These are phyloP conservation scores for Fusarium oxysporum DNA, from an alignment of 2,329 filamentous ascomycete species.

Conservation along the genomic window DNA sequence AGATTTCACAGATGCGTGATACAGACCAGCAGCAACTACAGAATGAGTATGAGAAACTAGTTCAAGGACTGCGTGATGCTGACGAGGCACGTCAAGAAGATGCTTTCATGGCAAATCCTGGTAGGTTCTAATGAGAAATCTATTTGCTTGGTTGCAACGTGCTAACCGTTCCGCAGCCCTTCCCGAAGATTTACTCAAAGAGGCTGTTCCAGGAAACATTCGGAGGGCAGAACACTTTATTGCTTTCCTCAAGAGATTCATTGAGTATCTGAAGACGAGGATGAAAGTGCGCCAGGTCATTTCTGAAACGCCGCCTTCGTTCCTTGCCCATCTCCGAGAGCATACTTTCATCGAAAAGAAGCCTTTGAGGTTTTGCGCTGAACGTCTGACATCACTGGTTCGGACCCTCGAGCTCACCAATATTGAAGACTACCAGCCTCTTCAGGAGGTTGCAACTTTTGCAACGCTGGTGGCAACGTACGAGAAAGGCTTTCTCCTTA, in stretches of 20 bases:
- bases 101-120: constrained; percentile 95
- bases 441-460: constrained; percentile 98
- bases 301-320: constrained; percentile 94
- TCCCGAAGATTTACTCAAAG: constrained; percentile 92
- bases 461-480: constrained; percentile 96
- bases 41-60: constrained; percentile 93
- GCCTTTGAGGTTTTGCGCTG: constrained; percentile 92
- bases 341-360: constrained; percentile 98
- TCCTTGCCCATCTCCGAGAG: constrained; percentile 91
- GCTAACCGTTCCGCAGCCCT: constrained; percentile 64
- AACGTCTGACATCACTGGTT: constrained; percentile 92
- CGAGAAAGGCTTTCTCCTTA: constrained; percentile 94
- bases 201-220: constrained; percentile 97
- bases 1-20: constrained; percentile 94
- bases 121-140: constrained; percentile 47
- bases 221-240: constrained; percentile 95
- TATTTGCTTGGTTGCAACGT: not conserved
- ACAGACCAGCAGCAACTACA: constrained; percentile 95
- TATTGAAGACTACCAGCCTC: constrained; percentile 96
- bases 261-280: constrained; percentile 96
- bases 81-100: constrained; percentile 93
- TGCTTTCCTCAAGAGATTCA: constrained; percentile 93
- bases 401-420: constrained; percentile 95
- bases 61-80: constrained; percentile 88
- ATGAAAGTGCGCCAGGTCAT: constrained; percentile 99